Percentiles rank a stretch among this genome's conserved stretches.
These are phyloP conservation scores for Sonneratia caseolaris DNA, from an alignment of 345 rosid genomes.

Conservation along the genomic window DNA sequence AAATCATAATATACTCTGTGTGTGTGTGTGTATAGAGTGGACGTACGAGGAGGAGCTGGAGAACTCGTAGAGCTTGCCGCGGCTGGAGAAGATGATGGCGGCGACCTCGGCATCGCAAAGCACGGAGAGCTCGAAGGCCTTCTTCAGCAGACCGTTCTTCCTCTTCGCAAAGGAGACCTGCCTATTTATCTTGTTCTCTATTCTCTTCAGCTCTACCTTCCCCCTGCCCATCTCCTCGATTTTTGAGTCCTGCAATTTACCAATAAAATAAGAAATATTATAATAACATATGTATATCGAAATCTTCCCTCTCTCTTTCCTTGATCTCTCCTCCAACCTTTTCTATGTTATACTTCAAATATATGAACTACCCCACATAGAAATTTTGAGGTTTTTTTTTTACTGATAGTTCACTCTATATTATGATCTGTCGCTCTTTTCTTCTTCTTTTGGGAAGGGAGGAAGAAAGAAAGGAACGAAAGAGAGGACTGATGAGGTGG, in stretches of 20 bases:
- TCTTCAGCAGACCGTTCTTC: slow-evolving; percentile 2
- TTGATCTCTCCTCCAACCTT: neutral
- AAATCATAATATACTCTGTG: neutral
- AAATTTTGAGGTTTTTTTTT: neutral
- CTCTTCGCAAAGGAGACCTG: slow-evolving; percentile 3
- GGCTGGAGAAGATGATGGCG: slow-evolving; percentile 6
- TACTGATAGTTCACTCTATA: neutral
- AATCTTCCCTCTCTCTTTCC: neutral
- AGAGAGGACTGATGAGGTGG: neutral
- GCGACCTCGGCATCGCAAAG: slow-evolving; percentile 4
- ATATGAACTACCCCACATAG: neutral
- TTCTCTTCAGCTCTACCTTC: slow-evolving; percentile 4
- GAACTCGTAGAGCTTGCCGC: slow-evolving; percentile 5
- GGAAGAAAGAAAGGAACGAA: neutral
- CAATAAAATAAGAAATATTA: neutral
- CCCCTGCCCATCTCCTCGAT: slow-evolving; percentile 2
- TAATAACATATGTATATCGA: neutral
- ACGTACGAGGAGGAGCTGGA: slow-evolving; percentile 5
- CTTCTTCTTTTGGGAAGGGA: neutral
- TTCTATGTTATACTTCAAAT: neutral
- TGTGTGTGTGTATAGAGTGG: neutral
- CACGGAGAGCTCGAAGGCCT: slow-evolving; percentile 4
- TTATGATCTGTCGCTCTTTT: neutral
- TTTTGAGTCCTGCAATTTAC: neutral
- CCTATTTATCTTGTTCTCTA: slow-evolving; percentile 7